These are phyloP conservation scores for Cinnamomum micranthum DNA, from an alignment of 164 flowering plant species.

Conservation along the genomic window DNA sequence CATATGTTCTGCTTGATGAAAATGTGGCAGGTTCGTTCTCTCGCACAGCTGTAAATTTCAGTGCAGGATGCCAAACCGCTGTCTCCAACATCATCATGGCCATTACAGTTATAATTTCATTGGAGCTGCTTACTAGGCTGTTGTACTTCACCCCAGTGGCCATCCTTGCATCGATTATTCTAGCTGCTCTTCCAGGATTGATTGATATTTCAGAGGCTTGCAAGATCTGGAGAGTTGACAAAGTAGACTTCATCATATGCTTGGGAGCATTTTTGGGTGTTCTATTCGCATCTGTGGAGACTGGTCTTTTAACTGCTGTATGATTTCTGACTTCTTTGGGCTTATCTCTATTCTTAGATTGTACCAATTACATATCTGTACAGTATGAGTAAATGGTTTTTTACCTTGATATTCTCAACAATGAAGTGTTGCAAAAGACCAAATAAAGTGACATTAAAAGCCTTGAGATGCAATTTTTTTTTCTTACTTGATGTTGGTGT, in stretches of 20 bases:
- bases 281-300: slow-evolving; percentile 71
- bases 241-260: slow-evolving; percentile 76
- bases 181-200: slow-evolving; percentile 80
- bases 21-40: slow-evolving; percentile 71
- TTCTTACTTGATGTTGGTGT: not conserved
- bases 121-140: slow-evolving; percentile 59
- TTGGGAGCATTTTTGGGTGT: slow-evolving; percentile 79
- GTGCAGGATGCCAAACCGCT: slow-evolving; percentile 71
- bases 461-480: no score
- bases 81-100: slow-evolving; percentile 92
- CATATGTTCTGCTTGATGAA: not conserved
- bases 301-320: slow-evolving; percentile 78
- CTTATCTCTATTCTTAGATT: not conserved
- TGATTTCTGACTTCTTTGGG: not conserved
- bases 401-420: no score
- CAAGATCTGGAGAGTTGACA: slow-evolving; percentile 68
- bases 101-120: slow-evolving; percentile 50
- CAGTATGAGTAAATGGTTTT: not conserved
- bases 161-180: slow-evolving; percentile 71
- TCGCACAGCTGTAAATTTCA: slow-evolving; percentile 81
- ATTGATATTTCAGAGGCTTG: slow-evolving; percentile 57
- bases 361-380: not conserved
- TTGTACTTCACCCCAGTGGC: slow-evolving; percentile 78
- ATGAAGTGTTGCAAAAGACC: no score
- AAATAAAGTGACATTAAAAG: no score